Evolutionary conservation across 2,329 filamentous ascomycete genomes (phyloP), one percentile per base, ranked within the genome.

Genomic region (Aplosporella prunicola): DNA sequence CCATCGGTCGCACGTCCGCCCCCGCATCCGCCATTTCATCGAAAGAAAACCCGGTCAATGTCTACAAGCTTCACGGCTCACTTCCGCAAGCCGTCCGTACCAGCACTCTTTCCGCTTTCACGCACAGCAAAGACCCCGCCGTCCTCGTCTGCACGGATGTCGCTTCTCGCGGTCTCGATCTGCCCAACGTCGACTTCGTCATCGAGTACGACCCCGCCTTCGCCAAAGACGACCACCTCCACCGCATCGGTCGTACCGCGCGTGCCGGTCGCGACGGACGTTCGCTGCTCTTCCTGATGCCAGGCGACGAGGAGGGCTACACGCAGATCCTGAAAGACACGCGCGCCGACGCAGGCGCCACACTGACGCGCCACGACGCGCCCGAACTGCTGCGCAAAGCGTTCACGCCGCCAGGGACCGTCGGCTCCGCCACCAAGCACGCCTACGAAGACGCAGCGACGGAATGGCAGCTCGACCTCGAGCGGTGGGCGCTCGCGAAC

Each of bases 121-220:
- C 82, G 3, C 72, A 71, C 27, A 82, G 78, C 55, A 76, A 72
- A 18, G 75, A 83, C 14, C 81, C 89, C 0, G 80, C 82, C 1
- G 76, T 98, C 3, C 73, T 98, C 11, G 75, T 98, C 46, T 93
- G 88, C 49, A 98, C 91, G 1, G 91, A 98, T 53, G 91, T 98
- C 34, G 86, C 91, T 9, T 91, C 91, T 14, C 85, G 91, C 54
- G 91, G 91, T 65, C 78, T 98, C 27, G 91, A 98, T 67, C 76
- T 98, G 11, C 89, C 89, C 1, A 89, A 91, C 34, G 85, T 98
- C 35, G 91, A 98, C 57, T 71, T 95, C 14, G 87, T 98, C 33
- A 75, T 98, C 40, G 91, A 98, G 58, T 96, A 94, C 56, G 91
- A 98, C 55, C 88, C 91, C 0, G 85, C 91, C 2, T 96, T 96